Evolutionary conservation across 306 rosid species (phyloP).

Genomic region (Trifolium fragiferum): DNA sequence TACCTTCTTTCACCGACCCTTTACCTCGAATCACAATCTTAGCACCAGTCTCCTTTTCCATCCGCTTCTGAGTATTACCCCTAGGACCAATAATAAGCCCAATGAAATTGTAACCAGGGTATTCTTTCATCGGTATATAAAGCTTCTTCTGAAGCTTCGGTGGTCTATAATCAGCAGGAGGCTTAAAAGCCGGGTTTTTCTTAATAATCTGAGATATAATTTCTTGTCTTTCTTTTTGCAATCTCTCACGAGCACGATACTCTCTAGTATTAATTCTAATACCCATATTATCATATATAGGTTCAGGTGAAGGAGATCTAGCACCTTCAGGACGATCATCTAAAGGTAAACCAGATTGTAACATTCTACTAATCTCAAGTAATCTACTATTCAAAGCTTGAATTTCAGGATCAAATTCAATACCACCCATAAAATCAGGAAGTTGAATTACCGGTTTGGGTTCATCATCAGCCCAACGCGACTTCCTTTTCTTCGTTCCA

Average conservation of each 20-base stretch:
- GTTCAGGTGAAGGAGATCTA: conserved; percentile 97
- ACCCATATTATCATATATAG: conserved; percentile 91
- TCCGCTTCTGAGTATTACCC: conserved; percentile 96
- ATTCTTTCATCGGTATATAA: conserved; percentile 95
- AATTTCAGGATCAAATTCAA: conserved; percentile 94
- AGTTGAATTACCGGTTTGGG: conserved; percentile 90
- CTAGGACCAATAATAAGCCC: conserved; percentile 97
- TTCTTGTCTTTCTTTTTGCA: conserved; percentile 91
- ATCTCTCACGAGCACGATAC: conserved; percentile 90
- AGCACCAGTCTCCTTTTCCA: conserved; percentile 98
- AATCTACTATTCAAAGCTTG: conserved; percentile 93
- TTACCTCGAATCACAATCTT: conserved; percentile 95
- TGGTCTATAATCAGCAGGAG: conserved; percentile 95
- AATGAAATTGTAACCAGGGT: conserved; percentile 92
- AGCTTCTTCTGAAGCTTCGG: conserved; percentile 99
- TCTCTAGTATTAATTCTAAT: conserved; percentile 92
- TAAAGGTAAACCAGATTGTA: conserved; percentile 87
- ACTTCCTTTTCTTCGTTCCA: conserved; percentile 79
- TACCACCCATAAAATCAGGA: conserved; percentile 97
- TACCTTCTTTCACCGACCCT: conserved; percentile 94
- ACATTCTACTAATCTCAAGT: conserved; percentile 90
- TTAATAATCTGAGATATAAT: conserved; percentile 91
- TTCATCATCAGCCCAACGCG: conserved; percentile 96
- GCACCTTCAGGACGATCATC: conserved; percentile 98
- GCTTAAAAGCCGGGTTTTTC: conserved; percentile 93